Evolutionary conservation across 108 stramenopile species (phyloP).

Genomic region (Cyclotella choctawhatcheeana): DNA sequence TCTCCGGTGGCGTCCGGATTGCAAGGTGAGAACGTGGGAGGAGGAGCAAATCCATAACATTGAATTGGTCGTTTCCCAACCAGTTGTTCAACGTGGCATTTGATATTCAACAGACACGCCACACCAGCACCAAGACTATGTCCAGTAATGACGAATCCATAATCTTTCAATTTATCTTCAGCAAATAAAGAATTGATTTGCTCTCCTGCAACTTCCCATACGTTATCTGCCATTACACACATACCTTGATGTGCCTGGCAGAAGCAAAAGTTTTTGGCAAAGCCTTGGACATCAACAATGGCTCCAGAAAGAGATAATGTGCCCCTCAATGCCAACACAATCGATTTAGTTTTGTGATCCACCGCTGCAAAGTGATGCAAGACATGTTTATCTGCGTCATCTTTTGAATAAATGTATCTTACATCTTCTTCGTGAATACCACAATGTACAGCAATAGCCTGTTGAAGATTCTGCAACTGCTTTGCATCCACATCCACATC

Average conservation of each 20-base stretch:
- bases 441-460: conserved; percentile 37
- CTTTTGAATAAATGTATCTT: conserved; percentile 12
- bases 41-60: conserved; percentile 24
- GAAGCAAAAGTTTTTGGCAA: conserved; percentile 21
- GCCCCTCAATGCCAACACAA: conserved; percentile 18
- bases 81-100: conserved; percentile 25
- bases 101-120: conserved; percentile 23
- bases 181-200: conserved; percentile 13
- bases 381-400: conserved; percentile 25
- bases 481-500: conserved; percentile 23
- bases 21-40: conserved; percentile 21
- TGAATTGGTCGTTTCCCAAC: conserved; percentile 9
- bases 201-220: conserved; percentile 21
- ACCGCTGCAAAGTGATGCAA: conserved; percentile 30
- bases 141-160: conserved; percentile 26
- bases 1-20: conserved; percentile 16
- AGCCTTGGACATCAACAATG: conserved; percentile 24
- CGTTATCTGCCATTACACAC: conserved; percentile 21
- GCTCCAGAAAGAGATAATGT: conserved; percentile 14
- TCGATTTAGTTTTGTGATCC: conserved; percentile 9
- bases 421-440: conserved; percentile 24
- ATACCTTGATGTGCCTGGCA: conserved; percentile 27
- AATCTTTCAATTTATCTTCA: conserved; percentile 9
- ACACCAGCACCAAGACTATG: conserved; percentile 26
- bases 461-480: background rate